phyloP scores from a whole-genome alignment of 2,329 filamentous ascomycete genomes.

The Chrysosphaeria jannelii region DNA sequence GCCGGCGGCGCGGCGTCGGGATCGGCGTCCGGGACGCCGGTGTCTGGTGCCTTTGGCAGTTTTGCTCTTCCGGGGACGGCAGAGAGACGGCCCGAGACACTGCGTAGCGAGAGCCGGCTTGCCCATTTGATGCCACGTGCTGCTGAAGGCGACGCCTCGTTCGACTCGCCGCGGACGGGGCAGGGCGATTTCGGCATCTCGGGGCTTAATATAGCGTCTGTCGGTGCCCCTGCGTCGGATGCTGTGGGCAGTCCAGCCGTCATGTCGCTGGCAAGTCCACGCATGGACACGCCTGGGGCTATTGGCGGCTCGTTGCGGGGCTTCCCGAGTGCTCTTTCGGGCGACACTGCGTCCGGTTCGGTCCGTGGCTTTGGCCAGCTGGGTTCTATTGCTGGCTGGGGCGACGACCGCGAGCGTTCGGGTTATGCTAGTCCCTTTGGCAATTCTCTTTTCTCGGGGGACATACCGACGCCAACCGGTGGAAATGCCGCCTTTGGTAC shows the following conservation, averaged over 20 bases:
- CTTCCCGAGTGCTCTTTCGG: too few species aligned
- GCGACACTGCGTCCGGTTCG: too few species aligned
- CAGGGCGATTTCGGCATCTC: conserved; percentile 31
- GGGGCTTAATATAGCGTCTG: conserved; percentile 23
- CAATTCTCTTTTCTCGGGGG: conserved; percentile 53
- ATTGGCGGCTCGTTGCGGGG: too few species aligned
- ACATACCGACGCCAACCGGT: too few species aligned
- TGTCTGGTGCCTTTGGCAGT: conserved; percentile 55
- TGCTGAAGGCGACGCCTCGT: conserved; percentile 9
- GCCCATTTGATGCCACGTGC: conserved; percentile 41
- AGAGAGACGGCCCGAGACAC: conserved; percentile 46
- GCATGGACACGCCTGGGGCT: too few species aligned
- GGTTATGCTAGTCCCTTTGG: conserved; percentile 33
- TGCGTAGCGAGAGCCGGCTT: conserved; percentile 52
- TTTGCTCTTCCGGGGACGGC: conserved; percentile 39
- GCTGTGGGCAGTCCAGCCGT: too few species aligned
- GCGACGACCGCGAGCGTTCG: conserved; percentile 29
- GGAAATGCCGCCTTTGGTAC: too few species aligned
- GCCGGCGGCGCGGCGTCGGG: conserved; percentile 7
- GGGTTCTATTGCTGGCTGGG: conserved; percentile 30
- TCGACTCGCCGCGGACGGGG: conserved; percentile 24
- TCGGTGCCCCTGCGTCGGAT: too few species aligned
- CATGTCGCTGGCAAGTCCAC: too few species aligned
- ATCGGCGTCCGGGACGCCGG: conserved; percentile 21
- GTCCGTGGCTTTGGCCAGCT: conserved; percentile 34